Conservation (phyloP, 306 rosid genomes). For the Comarum palustre region DNA sequence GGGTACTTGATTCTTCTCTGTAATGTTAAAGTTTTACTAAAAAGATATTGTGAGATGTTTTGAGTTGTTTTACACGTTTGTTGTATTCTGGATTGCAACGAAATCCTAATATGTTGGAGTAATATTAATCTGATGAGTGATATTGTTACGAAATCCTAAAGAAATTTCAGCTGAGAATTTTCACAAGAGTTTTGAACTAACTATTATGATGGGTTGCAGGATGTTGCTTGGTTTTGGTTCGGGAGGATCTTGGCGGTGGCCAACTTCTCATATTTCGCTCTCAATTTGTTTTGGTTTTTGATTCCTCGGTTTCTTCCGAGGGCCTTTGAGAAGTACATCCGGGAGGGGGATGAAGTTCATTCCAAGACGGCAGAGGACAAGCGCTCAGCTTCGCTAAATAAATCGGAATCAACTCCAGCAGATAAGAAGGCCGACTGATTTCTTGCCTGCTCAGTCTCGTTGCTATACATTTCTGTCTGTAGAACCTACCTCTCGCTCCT, state of each 20-base stretch:
- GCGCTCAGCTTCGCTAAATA: conserved; percentile 25
- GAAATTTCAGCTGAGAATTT: not conserved
- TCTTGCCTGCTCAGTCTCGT: not conserved
- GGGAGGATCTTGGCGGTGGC: conserved; percentile 59
- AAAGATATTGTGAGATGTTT: not conserved
- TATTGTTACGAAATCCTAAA: not conserved
- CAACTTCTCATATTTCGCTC: conserved; percentile 52
- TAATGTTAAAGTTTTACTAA: not conserved
- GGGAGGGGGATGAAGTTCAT: conserved; percentile 47
- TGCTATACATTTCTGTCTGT: not conserved
- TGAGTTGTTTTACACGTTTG: not conserved
- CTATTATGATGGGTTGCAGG: conserved; percentile 38
- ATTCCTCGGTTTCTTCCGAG: conserved; percentile 77
- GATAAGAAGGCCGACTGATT: conserved; percentile 36
- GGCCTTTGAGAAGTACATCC: conserved; percentile 68
- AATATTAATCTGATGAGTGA: not conserved
- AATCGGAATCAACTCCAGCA: conserved; percentile 11
- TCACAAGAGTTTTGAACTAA: not conserved
- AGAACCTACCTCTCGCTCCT: not conserved
- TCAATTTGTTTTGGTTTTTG: conserved; percentile 64
- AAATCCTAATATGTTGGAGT: not conserved
- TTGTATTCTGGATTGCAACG: too few relatives aligned
- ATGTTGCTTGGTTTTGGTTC: conserved; percentile 68
- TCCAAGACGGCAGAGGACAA: conserved; percentile 61
- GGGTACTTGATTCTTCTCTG: not conserved